Percentiles rank a stretch among this genome's conserved stretches.
These are phyloP conservation scores for Chimonanthus salicifolius DNA, from an alignment of 164 flowering plant genomes.

Conservation along the genomic window DNA sequence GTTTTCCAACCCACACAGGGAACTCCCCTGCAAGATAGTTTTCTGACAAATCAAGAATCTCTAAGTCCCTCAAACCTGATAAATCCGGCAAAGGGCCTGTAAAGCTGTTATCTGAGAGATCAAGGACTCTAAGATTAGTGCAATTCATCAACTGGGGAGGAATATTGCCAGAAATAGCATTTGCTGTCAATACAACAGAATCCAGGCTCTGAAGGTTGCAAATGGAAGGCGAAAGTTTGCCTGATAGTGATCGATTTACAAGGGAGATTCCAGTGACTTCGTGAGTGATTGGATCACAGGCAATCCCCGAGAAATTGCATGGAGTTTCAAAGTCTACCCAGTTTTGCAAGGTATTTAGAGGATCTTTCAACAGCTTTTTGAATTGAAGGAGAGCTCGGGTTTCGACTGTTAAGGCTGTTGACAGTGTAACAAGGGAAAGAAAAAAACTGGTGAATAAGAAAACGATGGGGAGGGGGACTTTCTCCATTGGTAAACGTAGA, in stretches of 20 bases:
- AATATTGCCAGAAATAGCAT: slow-evolving; percentile 47
- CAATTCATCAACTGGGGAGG: slow-evolving; percentile 37
- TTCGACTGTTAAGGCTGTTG: slow-evolving; percentile 23
- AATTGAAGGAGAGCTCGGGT: slow-evolving; percentile 52
- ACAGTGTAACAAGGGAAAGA: slow-evolving; percentile 5
- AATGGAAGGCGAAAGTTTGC: slow-evolving; percentile 53
- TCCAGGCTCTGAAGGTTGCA: slow-evolving; percentile 32
- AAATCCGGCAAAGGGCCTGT: slow-evolving; percentile 40
- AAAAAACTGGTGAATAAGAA: not conserved
- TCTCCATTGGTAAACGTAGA: not conserved
- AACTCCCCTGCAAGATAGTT: slow-evolving; percentile 63
- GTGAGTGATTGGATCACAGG: slow-evolving; percentile 45
- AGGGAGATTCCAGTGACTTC: slow-evolving; percentile 47
- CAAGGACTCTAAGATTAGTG: slow-evolving; percentile 45
- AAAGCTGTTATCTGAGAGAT: slow-evolving; percentile 47
- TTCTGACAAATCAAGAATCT: slow-evolving; percentile 47
- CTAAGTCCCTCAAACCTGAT: slow-evolving; percentile 43
- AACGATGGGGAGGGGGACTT: not conserved
- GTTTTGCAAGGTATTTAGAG: slow-evolving; percentile 36
- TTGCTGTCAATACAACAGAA: slow-evolving; percentile 36
- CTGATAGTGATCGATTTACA: slow-evolving; percentile 51
- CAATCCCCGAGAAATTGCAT: slow-evolving; percentile 55
- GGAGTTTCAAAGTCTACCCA: slow-evolving; percentile 63
- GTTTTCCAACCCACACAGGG: slow-evolving; percentile 67
- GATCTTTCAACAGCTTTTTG: slow-evolving; percentile 64